Evolutionary conservation across 305 asterid species (phyloP), one percentile per base, ranked within the genome.

Genomic region (Striga hermonthica): DNA sequence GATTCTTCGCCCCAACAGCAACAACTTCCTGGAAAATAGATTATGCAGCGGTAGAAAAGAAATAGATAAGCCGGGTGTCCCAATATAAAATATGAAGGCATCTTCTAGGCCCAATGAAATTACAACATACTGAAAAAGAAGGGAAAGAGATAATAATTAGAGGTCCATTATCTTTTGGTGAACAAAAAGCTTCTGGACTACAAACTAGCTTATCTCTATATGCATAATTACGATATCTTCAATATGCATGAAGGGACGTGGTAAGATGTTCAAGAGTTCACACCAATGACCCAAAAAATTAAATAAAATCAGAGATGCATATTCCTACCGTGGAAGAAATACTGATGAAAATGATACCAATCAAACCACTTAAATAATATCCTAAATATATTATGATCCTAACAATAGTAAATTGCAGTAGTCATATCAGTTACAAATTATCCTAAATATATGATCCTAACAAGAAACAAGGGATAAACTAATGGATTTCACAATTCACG

Each of bases 1-100:
- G 65, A 67, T 78, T 83, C 83, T 82, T 89, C 74, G 91, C 96
- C 60, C 92, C 94, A 82, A 81, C 86, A 28, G 97, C 89, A 49
- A 45, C 88, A 74, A 86, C 81, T 84, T 91, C 99, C 99, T 94
- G 86, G 65, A 22, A 57, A 72, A 72, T 52, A 71, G 71, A 77
- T 58, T 39, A 72, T 12, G 57, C 72, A 74, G 40, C 38, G 52
- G 45, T 56, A 36, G 64, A 66, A 69, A 54, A 44, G 43, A 65
- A 66, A 69, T 50, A 44, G 43, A 65, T 35, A 2, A 60, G 74
- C 61, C 63, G 65, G 40, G 66, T 45, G 48, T 57, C 44, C 38
- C 10, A 44, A 54, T 40, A 12, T 4, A 58, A 22, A 62, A 62
- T n/a, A 52, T 31, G 52, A 40, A 77, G 8, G 1, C 6, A 8